Percentiles rank a stretch among this genome's conserved stretches.
These are phyloP conservation scores for Metschnikowia bowlesiae DNA, from an alignment of 805 yeast species.

Conservation along the genomic window DNA sequence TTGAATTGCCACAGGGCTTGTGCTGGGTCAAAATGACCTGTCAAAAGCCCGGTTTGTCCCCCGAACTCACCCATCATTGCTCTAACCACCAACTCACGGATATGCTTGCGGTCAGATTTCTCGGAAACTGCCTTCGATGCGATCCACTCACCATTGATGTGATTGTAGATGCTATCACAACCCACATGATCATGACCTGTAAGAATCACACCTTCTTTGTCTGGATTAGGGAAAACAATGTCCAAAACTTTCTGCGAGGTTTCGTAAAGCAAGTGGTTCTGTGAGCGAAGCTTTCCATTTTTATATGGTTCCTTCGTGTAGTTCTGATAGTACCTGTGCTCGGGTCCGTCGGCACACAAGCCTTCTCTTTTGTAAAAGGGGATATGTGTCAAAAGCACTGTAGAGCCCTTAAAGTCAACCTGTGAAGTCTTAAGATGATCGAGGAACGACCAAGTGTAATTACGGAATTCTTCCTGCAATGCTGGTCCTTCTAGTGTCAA, in stretches of 20 bases:
- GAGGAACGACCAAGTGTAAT: constrained; percentile 70
- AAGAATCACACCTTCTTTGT: constrained; percentile 70
- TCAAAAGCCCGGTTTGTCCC: constrained; percentile 82
- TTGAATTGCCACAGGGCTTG: constrained; percentile 56
- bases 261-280: constrained; percentile 73
- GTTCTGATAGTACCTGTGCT: constrained; percentile 43
- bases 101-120: constrained; percentile 27
- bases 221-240: constrained; percentile 59
- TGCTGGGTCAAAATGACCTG: constrained; percentile 56
- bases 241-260: constrained; percentile 65
- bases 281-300: constrained; percentile 69
- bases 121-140: constrained; percentile 43
- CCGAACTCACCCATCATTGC: constrained; percentile 96
- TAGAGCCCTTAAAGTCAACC: constrained; percentile 60
- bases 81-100: constrained; percentile 79
- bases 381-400: constrained; percentile 81
- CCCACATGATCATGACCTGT: constrained; percentile 98
- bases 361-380: constrained; percentile 84
- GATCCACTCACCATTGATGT: constrained; percentile 48
- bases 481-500: constrained; percentile 89
- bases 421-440: constrained; percentile 50
- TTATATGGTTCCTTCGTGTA: constrained; percentile 62
- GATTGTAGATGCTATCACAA: constrained; percentile 66
- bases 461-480: constrained; percentile 62
- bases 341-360: constrained; percentile 83